phyloP scores from a whole-genome alignment of 345 rosid species.

The Bretschneidera sinensis region DNA sequence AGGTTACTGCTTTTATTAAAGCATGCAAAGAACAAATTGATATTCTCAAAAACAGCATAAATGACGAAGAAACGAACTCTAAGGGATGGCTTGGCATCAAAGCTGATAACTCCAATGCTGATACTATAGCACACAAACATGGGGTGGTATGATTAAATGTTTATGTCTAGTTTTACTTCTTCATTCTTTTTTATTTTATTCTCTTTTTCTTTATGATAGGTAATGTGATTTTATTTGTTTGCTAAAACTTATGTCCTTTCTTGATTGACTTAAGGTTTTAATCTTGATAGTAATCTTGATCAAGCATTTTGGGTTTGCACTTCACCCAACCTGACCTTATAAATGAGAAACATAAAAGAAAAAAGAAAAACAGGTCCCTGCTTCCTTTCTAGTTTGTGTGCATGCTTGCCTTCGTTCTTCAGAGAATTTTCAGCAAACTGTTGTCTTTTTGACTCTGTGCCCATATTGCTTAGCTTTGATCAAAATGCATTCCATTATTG shows the following conservation, averaged over 20 bases:
- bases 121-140: constrained; percentile 85
- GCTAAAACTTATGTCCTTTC: background rate
- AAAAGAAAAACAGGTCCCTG: background rate
- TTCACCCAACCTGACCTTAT: background rate
- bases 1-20: constrained; percentile 81
- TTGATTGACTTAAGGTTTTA: background rate
- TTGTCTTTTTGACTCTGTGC: too few relatives aligned
- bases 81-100: constrained; percentile 78
- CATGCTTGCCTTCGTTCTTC: background rate
- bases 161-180: background rate
- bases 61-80: constrained; percentile 58
- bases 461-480: too few relatives aligned
- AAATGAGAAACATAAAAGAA: background rate
- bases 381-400: background rate
- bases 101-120: constrained; percentile 55
- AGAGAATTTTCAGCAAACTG: too few relatives aligned
- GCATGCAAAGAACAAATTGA: constrained; percentile 88
- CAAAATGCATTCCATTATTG: too few relatives aligned
- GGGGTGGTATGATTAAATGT: constrained; percentile 73
- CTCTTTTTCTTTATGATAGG: background rate
- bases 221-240: background rate
- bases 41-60: constrained; percentile 64
- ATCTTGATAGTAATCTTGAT: background rate
- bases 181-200: background rate
- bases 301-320: background rate